Evolutionary conservation across 73 alveolate species (phyloP).

Genomic region (Paraurostyla sp.): DNA sequence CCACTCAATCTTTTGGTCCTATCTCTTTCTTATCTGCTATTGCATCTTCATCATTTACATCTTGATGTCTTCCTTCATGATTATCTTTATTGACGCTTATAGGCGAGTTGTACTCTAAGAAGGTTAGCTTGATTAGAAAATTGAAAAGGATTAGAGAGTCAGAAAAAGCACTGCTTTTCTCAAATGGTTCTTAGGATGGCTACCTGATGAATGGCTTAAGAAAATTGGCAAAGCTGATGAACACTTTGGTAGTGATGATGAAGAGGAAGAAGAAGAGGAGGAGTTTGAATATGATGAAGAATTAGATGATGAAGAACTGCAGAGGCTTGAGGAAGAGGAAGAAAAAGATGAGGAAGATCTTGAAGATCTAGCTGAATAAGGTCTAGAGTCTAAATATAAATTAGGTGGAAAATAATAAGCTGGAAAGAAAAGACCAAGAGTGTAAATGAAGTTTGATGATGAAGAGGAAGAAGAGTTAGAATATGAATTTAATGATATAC

Average conservation of each 20-base stretch:
- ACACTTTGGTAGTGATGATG: slow-evolving; percentile 63
- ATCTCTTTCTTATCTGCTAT: background rate
- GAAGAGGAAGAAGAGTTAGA: slow-evolving; percentile 68
- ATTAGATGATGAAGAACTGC: slow-evolving; percentile 81
- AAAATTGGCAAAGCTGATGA: slow-evolving; percentile 38
- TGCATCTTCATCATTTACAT: slow-evolving; percentile 42
- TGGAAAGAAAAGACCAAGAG: slow-evolving; percentile 72
- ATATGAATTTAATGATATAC: slow-evolving; percentile 70
- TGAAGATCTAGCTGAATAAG: slow-evolving; percentile 64
- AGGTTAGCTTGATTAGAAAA: background rate
- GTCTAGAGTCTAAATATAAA: no score
- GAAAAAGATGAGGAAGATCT: slow-evolving; percentile 79
- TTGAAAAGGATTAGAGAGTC: background rate
- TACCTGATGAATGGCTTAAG: slow-evolving; percentile 49
- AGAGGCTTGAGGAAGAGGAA: slow-evolving; percentile 80
- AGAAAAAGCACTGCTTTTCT: background rate
- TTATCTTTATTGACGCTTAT: slow-evolving; percentile 34
- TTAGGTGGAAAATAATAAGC: no score
- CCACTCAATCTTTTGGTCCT: slow-evolving; percentile 25
- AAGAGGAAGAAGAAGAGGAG: slow-evolving; percentile 88
- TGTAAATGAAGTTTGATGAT: slow-evolving; percentile 51
- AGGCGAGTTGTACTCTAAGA: background rate
- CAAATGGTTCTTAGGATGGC: slow-evolving; percentile 56
- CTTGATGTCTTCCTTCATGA: slow-evolving; percentile 41
- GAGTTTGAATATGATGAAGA: slow-evolving; percentile 82